These are phyloP conservation scores for Pyricularia grisea DNA, from an alignment of 2,329 filamentous ascomycete genomes.

Conservation along the genomic window DNA sequence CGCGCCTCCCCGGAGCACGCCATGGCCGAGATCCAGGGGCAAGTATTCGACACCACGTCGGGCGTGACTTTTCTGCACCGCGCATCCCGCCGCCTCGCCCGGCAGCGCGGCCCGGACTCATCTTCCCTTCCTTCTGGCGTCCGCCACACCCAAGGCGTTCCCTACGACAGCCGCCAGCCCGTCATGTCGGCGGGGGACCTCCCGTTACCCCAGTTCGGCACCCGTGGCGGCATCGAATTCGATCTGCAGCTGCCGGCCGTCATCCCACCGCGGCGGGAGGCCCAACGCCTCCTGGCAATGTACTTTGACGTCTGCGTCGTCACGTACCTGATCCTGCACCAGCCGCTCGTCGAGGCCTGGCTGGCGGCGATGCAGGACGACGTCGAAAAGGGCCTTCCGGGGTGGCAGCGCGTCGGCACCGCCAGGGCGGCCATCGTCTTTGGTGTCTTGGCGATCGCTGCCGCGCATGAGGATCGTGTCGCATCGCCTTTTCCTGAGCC, in stretches of 20 bases:
- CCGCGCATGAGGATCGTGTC: background rate
- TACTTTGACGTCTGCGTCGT: constrained; percentile 34
- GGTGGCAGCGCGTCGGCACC: background rate
- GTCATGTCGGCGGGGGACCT: constrained; percentile 3
- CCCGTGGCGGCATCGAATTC: constrained; percentile 30
- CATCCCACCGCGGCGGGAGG: constrained; percentile 23
- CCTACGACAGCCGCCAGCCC: background rate
- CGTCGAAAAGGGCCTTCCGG: background rate
- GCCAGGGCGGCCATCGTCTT: background rate
- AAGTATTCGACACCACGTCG: background rate
- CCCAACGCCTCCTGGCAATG: constrained; percentile 18
- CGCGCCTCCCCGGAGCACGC: constrained; percentile 20
- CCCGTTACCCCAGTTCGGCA: constrained; percentile 32
- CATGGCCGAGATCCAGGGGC: background rate
- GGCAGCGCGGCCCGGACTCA: background rate
- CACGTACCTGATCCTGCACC: constrained; percentile 33
- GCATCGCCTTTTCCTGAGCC: background rate
- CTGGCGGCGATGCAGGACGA: constrained; percentile 28
- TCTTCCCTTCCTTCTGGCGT: background rate
- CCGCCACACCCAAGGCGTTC: background rate
- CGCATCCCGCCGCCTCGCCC: background rate
- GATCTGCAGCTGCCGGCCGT: constrained; percentile 28
- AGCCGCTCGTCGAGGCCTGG: constrained; percentile 28
- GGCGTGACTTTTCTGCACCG: background rate
- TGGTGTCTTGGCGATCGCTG: background rate